phyloP scores from a whole-genome alignment of 257 asterid genomes.

The Solanum bukasovii region DNA sequence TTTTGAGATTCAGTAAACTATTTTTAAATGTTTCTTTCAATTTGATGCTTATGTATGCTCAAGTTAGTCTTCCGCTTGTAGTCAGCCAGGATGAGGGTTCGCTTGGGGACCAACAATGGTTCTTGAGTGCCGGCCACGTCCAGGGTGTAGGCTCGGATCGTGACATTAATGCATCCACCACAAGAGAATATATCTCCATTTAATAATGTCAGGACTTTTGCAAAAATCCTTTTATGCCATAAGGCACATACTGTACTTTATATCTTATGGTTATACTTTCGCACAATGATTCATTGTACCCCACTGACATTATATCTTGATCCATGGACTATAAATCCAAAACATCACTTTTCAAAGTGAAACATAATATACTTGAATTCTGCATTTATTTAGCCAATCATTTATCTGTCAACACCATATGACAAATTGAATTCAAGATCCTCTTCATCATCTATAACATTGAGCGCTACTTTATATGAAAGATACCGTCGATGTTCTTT shows the following conservation, averaged over 20 bases:
- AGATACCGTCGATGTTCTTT: too few relatives aligned
- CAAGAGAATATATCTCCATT: too few relatives aligned
- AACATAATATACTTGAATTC: too few relatives aligned
- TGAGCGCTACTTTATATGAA: too few relatives aligned
- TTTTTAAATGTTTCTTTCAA: too few relatives aligned
- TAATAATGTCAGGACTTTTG: neutral
- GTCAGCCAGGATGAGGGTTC: neutral
- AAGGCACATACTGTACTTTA: neutral
- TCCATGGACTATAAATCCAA: neutral
- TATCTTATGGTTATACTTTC: too few relatives aligned
- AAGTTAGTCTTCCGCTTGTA: too few relatives aligned
- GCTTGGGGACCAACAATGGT: neutral
- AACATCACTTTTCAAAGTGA: too few relatives aligned
- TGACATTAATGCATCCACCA: neutral
- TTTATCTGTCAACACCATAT: neutral
- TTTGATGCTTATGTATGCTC: neutral
- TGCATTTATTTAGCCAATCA: neutral
- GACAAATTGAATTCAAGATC: neutral
- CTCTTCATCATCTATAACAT: too few relatives aligned
- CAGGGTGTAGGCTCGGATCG: neutral
- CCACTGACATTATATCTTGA: too few relatives aligned
- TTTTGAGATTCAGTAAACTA: neutral
- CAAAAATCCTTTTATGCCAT: neutral
- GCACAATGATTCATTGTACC: neutral
- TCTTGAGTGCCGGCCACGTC: neutral